Base-by-base conservation (phyloP, 169 alveolate genomes). In the Cystoisospora suis region DNA sequence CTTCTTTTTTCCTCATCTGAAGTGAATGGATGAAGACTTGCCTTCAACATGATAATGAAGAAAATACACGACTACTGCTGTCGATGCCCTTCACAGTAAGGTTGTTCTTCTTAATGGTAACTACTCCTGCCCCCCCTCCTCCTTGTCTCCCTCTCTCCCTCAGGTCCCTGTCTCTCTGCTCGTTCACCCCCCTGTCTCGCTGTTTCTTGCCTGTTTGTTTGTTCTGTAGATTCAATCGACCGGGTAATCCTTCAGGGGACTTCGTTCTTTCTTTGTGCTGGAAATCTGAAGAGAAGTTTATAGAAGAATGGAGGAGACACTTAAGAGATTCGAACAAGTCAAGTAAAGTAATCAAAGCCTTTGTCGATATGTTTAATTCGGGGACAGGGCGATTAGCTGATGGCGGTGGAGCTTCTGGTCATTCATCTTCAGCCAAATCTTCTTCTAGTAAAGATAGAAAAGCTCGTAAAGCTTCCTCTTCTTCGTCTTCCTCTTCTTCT, bases 161-260 rank as follows among this genome's bases (percentile, higher is more conserved):
- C 65, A 53, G 9, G 20, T 20, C n/a, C 65, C 65, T 53, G n/a
- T 53, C 65, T 20, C 9, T 53, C 65, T 53, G n/a, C 65, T 53
- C 65, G 65, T 53, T 53, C 20, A 20, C 20, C n/a, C n/a, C n/a
- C n/a, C n/a, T n/a, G n/a, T 53, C 65, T 53, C 65, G 9, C 65
- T 65, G 15, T 65, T 9, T n/a, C 9, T 15, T 65, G 38, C 29
- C 38, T 27, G 9, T 70, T 2, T 36, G 4, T 20, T 27, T 3
- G 9, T 9, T 27, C 3, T 56, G 53, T 75, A 88, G 92, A 44
- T 88, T 88, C 70, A 88, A 88, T 46, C 81, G 77, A 42, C 89
- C 69, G 32, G 75, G 89, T 32, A 88, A 86, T 42, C 92, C 92
- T 0, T 53, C 92, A 9, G 92, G 92, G 3, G 81, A 88, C n/a